phyloP scores from a whole-genome alignment of 768 basidiomycete genomes.

The Boletus vermiculosoides region DNA sequence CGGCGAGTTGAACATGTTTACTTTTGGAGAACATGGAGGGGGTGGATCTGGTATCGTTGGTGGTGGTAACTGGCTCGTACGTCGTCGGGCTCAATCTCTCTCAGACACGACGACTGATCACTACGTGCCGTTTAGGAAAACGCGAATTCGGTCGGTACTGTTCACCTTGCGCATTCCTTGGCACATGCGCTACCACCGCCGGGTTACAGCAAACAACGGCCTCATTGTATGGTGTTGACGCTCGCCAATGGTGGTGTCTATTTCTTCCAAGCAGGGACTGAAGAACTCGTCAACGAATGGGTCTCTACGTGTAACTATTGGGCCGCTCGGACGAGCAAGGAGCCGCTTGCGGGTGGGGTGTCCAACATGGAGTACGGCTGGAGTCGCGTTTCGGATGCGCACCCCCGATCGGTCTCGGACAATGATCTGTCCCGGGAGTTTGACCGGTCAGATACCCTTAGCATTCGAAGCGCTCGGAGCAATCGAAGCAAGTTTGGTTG shows the following conservation, averaged over 20 bases:
- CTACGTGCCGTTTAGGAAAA: constrained; percentile 56
- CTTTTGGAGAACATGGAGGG: constrained; percentile 76
- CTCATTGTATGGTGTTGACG: constrained; percentile 93
- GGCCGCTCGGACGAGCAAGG: constrained; percentile 94
- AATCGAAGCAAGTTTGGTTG: constrained; percentile 70
- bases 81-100: constrained; percentile 35
- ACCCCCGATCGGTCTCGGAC: constrained; percentile 57
- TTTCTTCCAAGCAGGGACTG: constrained; percentile 98
- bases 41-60: constrained; percentile 71
- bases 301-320: constrained; percentile 99
- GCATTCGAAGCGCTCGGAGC: constrained; percentile 75
- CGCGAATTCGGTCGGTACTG: constrained; percentile 78
- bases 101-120: constrained; percentile 8
- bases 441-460: constrained; percentile 58
- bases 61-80: constrained; percentile 97
- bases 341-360: constrained; percentile 93
- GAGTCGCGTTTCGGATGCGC: constrained; percentile 70
- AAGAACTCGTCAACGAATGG: constrained; percentile 99
- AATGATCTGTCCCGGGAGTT: constrained; percentile 52
- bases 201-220: constrained; percentile 87
- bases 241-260: constrained; percentile 87
- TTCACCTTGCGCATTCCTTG: constrained; percentile 83
- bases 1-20: constrained; percentile 95
- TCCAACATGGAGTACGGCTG: constrained; percentile 99
- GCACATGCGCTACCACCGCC: constrained; percentile 87